Evolutionary conservation across 2,329 filamentous ascomycete genomes (phyloP).

Genomic region (Hymenoscyphus fraxineus): DNA sequence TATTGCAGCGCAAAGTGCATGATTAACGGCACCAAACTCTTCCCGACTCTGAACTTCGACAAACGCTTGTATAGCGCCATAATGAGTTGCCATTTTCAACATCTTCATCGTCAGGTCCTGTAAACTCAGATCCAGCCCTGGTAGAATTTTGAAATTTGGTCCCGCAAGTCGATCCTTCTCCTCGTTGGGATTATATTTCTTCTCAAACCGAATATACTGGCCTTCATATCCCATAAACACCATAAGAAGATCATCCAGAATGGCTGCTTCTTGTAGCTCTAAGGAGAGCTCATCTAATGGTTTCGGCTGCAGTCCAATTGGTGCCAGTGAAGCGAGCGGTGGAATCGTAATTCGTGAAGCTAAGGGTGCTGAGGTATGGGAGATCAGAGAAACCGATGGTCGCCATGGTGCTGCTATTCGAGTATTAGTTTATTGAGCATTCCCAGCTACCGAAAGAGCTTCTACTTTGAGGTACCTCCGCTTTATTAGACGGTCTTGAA

Average conservation of each 20-base stretch:
- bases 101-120: constrained; percentile 84
- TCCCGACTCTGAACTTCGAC: constrained; percentile 91
- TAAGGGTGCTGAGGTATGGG: constrained; percentile 54
- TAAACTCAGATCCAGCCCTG: constrained; percentile 85
- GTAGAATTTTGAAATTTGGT: constrained; percentile 72
- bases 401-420: constrained; percentile 58
- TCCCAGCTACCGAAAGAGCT: constrained; percentile 42
- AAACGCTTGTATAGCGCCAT: constrained; percentile 85
- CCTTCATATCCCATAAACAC: constrained; percentile 98
- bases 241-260: constrained; percentile 87
- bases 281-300: constrained; percentile 68
- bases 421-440: constrained; percentile 35
- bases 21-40: constrained; percentile 91
- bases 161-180: constrained; percentile 86
- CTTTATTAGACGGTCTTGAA: constrained; percentile 37
- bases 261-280: constrained; percentile 78
- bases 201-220: constrained; percentile 88
- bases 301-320: constrained; percentile 62
- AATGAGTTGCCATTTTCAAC: constrained; percentile 92
- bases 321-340: constrained; percentile 72
- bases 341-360: constrained; percentile 53
- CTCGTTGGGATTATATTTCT: constrained; percentile 74
- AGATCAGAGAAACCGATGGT: constrained; percentile 71
- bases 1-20: constrained; percentile 92
- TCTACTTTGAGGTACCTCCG: constrained; percentile 49